Evolutionary conservation across 768 basidiomycete genomes (phyloP).

Genomic region (Collybiopsis luxurians): DNA sequence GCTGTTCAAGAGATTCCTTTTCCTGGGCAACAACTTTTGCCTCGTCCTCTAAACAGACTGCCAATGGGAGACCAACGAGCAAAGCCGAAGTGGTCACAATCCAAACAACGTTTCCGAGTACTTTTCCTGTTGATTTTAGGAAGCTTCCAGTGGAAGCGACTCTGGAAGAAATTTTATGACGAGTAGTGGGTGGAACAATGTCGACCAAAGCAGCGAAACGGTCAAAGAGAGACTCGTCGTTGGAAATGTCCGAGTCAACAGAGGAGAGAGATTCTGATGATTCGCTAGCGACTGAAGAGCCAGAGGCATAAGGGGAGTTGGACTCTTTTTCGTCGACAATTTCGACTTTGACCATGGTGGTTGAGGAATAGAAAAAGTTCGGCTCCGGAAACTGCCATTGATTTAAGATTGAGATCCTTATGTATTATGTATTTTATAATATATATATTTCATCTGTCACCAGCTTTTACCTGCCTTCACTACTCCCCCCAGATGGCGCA

Average conservation of each 20-base stretch:
- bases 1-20: conserved; percentile 89
- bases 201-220: conserved; percentile 90
- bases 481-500: conserved; percentile 1
- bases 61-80: conserved; percentile 90
- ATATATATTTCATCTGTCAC: neutral
- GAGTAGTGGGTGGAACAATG: conserved; percentile 90
- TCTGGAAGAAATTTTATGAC: conserved; percentile 67
- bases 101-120: conserved; percentile 91
- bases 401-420: neutral
- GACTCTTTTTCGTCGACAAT: conserved; percentile 75
- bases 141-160: conserved; percentile 59
- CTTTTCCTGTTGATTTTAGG: conserved; percentile 63
- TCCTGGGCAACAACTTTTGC: conserved; percentile 93
- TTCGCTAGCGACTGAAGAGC: conserved; percentile 70
- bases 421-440: neutral
- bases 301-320: conserved; percentile 70
- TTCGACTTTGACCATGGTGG: conserved; percentile 89
- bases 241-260: conserved; percentile 65
- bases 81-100: conserved; percentile 91
- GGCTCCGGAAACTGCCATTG: too few relatives aligned
- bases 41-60: conserved; percentile 93
- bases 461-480: neutral
- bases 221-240: conserved; percentile 84
- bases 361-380: conserved; percentile 3
- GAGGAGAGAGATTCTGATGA: conserved; percentile 78